Conservation (phyloP, 2,329 filamentous ascomycete genomes). For the Trichoderma lentiforme region DNA sequence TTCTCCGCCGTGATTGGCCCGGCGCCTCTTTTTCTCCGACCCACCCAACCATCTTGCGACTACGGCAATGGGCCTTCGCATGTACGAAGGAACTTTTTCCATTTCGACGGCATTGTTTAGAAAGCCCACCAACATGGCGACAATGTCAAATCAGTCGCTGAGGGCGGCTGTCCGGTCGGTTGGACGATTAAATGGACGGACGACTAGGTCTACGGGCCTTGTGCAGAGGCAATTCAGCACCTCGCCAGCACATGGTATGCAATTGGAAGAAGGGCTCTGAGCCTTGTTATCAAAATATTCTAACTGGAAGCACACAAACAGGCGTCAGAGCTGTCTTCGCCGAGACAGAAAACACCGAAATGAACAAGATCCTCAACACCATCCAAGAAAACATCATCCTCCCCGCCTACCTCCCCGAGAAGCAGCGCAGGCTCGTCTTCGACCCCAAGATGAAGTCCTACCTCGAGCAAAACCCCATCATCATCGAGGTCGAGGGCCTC, state of each 20-base stretch:
- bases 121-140: neutral
- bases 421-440: slow-evolving; percentile 54
- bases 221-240: slow-evolving; percentile 29
- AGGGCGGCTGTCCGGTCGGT: slow-evolving; percentile 28
- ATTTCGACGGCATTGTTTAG: neutral
- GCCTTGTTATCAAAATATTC: neutral
- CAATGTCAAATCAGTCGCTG: slow-evolving; percentile 26
- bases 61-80: neutral
- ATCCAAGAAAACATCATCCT: slow-evolving; percentile 60
- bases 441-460: slow-evolving; percentile 42
- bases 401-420: slow-evolving; percentile 53
- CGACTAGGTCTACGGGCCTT: neutral
- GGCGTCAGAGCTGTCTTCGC: slow-evolving; percentile 44
- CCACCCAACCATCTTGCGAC: slow-evolving; percentile 19
- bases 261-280: neutral
- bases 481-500: slow-evolving; percentile 57
- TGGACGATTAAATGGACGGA: slow-evolving; percentile 12
- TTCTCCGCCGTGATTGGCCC: slow-evolving; percentile 39
- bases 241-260: slow-evolving; percentile 31
- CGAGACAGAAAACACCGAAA: slow-evolving; percentile 49
- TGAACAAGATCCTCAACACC: slow-evolving; percentile 50
- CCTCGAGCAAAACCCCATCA: slow-evolving; percentile 54
- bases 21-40: slow-evolving; percentile 32
- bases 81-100: slow-evolving; percentile 20
- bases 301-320: slow-evolving; percentile 22